phyloP scores from a whole-genome alignment of 148 eudicot species.

The Persicaria maculosa region DNA sequence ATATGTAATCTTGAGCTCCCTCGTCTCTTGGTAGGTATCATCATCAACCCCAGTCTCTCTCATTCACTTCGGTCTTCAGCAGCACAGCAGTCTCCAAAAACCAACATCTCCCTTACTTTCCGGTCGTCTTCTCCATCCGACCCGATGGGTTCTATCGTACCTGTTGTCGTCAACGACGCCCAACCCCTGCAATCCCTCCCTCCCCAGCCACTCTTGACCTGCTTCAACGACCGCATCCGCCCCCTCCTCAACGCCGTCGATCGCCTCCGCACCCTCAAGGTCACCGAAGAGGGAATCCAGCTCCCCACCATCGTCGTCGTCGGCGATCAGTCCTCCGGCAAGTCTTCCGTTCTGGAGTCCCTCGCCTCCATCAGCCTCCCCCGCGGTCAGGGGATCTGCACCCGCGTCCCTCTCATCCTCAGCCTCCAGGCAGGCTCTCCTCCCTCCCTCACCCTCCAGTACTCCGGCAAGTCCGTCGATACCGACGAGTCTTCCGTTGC shows the following conservation, averaged over 20 bases:
- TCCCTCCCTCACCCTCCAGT: neutral
- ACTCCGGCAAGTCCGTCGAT: neutral
- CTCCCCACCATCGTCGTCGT: slow-evolving; percentile 7
- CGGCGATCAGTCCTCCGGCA: neutral
- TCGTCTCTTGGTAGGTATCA: too few relatives aligned
- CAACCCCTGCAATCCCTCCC: neutral
- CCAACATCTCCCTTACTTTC: too few relatives aligned
- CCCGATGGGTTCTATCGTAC: too few relatives aligned
- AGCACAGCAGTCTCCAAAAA: too few relatives aligned
- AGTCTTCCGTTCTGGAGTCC: neutral
- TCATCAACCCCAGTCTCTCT: too few relatives aligned
- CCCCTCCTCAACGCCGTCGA: neutral
- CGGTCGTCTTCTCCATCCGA: too few relatives aligned
- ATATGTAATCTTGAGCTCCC: too few relatives aligned
- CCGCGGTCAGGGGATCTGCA: neutral
- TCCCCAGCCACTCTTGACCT: neutral
- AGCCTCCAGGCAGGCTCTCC: neutral
- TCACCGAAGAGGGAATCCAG: neutral
- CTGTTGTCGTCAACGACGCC: neutral
- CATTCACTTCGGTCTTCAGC: too few relatives aligned
- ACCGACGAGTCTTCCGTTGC: neutral
- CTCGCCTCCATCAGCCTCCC: neutral
- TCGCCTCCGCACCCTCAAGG: neutral
- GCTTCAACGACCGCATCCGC: neutral
- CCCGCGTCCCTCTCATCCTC: slow-evolving; percentile 1